A percentile compares a stretch with the other conserved stretches of the same genome.
Evolutionary conservation across 805 yeast genomes (phyloP).

Genomic region (Yarrowia keelungensis): DNA sequence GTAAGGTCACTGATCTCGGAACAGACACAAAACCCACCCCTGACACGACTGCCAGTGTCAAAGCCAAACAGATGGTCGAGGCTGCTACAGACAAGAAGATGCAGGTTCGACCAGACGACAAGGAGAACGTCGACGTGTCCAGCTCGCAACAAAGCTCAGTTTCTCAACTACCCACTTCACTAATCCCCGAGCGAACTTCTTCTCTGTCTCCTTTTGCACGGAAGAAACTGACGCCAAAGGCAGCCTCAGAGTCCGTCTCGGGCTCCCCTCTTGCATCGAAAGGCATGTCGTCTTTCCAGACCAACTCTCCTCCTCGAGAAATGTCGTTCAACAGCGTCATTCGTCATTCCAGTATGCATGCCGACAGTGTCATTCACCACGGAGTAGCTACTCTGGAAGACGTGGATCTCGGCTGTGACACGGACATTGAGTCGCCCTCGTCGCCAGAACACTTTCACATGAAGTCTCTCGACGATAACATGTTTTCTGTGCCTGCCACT

Average conservation of each 20-base stretch:
- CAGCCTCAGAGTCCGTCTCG: not conserved
- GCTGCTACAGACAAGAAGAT: not conserved
- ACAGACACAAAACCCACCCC: not conserved
- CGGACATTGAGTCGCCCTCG: constrained; percentile 9
- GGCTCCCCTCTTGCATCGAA: constrained; percentile 18
- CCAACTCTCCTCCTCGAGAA: constrained; percentile 1
- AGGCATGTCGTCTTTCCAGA: constrained; percentile 24
- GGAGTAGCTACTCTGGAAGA: constrained; percentile 3
- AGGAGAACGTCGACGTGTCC: not conserved
- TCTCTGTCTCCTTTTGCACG: constrained; percentile 5
- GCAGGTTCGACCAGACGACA: not conserved
- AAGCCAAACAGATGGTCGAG: not conserved
- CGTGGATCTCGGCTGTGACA: constrained; percentile 32
- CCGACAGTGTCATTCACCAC: constrained; percentile 31
- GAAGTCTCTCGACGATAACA: constrained; percentile 13
- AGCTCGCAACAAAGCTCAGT: not conserved
- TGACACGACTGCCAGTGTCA: not conserved
- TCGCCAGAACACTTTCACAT: constrained; percentile 29
- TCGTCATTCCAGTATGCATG: constrained; percentile 22
- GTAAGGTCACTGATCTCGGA: constrained; percentile 16
- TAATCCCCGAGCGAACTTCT: constrained; percentile 13
- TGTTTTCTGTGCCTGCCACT: constrained; percentile 11
- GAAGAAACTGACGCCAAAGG: not conserved
- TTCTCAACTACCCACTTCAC: not conserved
- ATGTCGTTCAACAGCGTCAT: constrained; percentile 35